Conservation (phyloP, 805 yeast species). For the Candida ovalis region DNA sequence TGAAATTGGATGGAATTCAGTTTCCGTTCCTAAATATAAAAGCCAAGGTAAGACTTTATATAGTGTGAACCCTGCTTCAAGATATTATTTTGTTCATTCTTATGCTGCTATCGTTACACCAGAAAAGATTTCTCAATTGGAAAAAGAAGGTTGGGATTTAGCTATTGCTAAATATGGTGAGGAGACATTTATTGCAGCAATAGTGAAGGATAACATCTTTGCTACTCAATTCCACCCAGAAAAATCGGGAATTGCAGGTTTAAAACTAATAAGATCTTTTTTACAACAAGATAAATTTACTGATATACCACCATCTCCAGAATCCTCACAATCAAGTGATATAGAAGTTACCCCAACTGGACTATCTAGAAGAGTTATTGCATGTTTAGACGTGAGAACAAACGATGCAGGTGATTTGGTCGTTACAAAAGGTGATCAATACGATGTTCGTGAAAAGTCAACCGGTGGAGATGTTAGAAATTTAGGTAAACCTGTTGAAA, state of each 20-base stretch:
- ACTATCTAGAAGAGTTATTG: slow-evolving; percentile 85
- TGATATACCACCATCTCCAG: slow-evolving; percentile 11
- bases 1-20: slow-evolving; percentile 89
- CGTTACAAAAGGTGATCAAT: slow-evolving; percentile 98
- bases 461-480: slow-evolving; percentile 69
- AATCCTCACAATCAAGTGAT: neutral
- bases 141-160: slow-evolving; percentile 55
- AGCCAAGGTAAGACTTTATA: slow-evolving; percentile 37
- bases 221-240: slow-evolving; percentile 99
- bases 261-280: slow-evolving; percentile 70
- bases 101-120: slow-evolving; percentile 70
- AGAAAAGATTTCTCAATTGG: slow-evolving; percentile 30
- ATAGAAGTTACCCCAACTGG: slow-evolving; percentile 43
- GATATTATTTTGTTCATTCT: slow-evolving; percentile 94
- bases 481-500: slow-evolving; percentile 92
- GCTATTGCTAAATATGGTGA: slow-evolving; percentile 72
- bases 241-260: slow-evolving; percentile 90
- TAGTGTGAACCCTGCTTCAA: slow-evolving; percentile 60
- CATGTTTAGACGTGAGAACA: slow-evolving; percentile 94
- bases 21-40: slow-evolving; percentile 17
- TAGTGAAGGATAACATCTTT: slow-evolving; percentile 71
- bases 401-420: slow-evolving; percentile 94
- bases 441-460: slow-evolving; percentile 85
- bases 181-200: slow-evolving; percentile 80
- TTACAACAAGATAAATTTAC: slow-evolving; percentile 43